Evolutionary conservation across 306 rosid genomes (phyloP).

Genomic region (Arachis hypogaea): DNA sequence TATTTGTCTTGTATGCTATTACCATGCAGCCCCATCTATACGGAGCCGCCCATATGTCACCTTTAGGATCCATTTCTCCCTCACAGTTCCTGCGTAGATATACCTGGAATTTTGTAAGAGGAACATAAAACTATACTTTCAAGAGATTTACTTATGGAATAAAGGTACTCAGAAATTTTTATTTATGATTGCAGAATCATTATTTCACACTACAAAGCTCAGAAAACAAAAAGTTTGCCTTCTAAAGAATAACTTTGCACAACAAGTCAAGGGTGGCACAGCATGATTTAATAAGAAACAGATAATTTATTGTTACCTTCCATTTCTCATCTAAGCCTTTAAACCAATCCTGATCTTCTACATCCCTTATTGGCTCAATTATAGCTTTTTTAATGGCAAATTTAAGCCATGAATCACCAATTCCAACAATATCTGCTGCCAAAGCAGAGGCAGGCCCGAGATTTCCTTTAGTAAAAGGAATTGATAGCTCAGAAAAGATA

Average conservation of each 20-base stretch:
- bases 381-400: conserved; percentile 63
- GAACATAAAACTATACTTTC: conserved; percentile 20
- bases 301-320: conserved; percentile 74
- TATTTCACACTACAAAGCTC: conserved; percentile 25
- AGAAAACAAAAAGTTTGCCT: conserved; percentile 12
- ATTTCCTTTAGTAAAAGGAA: conserved; percentile 52
- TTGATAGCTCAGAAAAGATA: conserved; percentile 68
- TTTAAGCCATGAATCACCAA: conserved; percentile 94
- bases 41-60: conserved; percentile 88
- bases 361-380: conserved; percentile 74
- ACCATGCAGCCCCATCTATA: conserved; percentile 96
- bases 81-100: conserved; percentile 82
- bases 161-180: conserved; percentile 12
- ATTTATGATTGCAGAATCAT: conserved; percentile 11
- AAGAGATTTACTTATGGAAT: conserved; percentile 6
- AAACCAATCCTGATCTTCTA: conserved; percentile 91
- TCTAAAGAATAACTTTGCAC: not conserved
- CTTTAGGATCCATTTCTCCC: conserved; percentile 74
- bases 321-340: conserved; percentile 70
- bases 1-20: conserved; percentile 84
- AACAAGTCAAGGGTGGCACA: not conserved
- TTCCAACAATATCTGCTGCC: conserved; percentile 79
- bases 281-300: conserved; percentile 20
- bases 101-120: conserved; percentile 65
- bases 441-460: conserved; percentile 61